Evolutionary conservation across 371 early-diverging fungal genomes (phyloP).

Genomic region (Mortierella sp.): DNA sequence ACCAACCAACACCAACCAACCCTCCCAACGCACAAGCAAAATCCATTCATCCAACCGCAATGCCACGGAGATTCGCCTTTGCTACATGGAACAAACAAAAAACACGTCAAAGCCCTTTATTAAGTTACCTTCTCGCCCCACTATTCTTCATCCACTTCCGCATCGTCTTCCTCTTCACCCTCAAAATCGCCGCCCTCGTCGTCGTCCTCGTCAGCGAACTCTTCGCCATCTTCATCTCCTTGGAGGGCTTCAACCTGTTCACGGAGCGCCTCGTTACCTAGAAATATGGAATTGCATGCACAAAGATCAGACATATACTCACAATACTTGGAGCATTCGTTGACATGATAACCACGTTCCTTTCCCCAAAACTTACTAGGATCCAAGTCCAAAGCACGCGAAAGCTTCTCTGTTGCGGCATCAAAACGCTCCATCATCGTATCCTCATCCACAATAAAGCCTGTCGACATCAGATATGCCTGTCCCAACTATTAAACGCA

Average conservation of each 20-base stretch:
- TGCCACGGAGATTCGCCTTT: neutral
- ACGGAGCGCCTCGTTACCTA: slow-evolving; percentile 52
- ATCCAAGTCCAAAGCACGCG: slow-evolving; percentile 42
- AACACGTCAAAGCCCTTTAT: neutral
- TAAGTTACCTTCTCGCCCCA: neutral
- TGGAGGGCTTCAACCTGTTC: slow-evolving; percentile 51
- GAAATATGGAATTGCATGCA: neutral
- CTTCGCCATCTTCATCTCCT: slow-evolving; percentile 28
- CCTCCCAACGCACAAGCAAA: no score
- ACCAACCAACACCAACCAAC: no score
- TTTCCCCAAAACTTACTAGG: slow-evolving; percentile 34
- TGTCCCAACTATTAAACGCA: slow-evolving; percentile 44
- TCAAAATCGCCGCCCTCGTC: slow-evolving; percentile 21
- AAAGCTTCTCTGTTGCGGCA: slow-evolving; percentile 51
- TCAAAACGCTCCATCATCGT: slow-evolving; percentile 51
- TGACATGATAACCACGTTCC: no score
- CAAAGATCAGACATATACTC: neutral
- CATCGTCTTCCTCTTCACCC: slow-evolving; percentile 17
- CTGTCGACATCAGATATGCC: slow-evolving; percentile 56
- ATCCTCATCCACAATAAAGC: slow-evolving; percentile 56
- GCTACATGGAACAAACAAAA: neutral
- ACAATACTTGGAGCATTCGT: no score
- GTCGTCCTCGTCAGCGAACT: slow-evolving; percentile 24
- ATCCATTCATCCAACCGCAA: no score
- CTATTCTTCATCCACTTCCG: slow-evolving; percentile 14